Evolutionary conservation across 176 grass and related monocot species (phyloP).

Genomic region (Oryza meyeriana): DNA sequence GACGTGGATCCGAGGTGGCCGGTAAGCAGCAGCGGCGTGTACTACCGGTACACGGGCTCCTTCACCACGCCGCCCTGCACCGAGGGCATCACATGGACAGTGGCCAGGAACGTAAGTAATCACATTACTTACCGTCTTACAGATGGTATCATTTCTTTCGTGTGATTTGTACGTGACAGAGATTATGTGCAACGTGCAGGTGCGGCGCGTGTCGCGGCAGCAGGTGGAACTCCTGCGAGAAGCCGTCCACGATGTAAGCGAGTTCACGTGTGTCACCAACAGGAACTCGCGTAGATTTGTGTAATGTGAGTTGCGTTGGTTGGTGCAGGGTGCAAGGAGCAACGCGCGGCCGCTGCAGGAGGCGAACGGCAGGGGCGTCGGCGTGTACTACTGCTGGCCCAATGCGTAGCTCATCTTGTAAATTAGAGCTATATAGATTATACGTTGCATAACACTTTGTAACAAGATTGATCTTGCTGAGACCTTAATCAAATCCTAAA

Average conservation of each 20-base stretch:
- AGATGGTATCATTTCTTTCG: no score
- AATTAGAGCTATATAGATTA: no score
- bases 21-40: slow-evolving; percentile 43
- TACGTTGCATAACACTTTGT: no score
- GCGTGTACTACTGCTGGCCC: slow-evolving; percentile 37
- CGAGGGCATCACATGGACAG: slow-evolving; percentile 67
- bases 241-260: slow-evolving; percentile 65
- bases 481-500: no score
- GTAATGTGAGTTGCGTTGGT: neutral
- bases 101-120: slow-evolving; percentile 40
- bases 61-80: slow-evolving; percentile 82
- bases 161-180: no score
- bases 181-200: neutral
- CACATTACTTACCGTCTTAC: no score
- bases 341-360: slow-evolving; percentile 75
- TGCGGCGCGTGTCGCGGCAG: slow-evolving; percentile 39
- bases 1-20: slow-evolving; percentile 43
- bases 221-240: slow-evolving; percentile 54
- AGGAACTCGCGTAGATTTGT: neutral
- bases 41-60: slow-evolving; percentile 69
- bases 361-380: slow-evolving; percentile 35
- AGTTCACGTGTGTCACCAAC: neutral
- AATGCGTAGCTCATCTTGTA: neutral
- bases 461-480: no score
- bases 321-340: slow-evolving; percentile 34